phyloP scores from a whole-genome alignment of 345 rosid genomes.

The Anacardium occidentale region DNA sequence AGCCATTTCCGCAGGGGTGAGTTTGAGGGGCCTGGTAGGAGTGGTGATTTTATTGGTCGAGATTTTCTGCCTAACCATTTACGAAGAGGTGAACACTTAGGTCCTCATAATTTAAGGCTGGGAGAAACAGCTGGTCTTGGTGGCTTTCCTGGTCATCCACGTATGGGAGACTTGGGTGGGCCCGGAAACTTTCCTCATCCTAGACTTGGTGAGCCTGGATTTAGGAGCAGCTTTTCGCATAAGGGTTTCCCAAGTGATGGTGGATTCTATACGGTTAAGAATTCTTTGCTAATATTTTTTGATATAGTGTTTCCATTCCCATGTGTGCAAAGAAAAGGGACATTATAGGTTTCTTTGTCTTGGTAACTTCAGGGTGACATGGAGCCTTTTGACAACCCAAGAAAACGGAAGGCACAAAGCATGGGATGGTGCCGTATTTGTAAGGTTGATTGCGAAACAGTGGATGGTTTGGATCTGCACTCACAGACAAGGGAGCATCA shows the following conservation, averaged over 20 bases:
- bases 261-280: conserved; percentile 56
- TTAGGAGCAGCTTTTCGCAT: conserved; percentile 49
- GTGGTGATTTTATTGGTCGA: conserved; percentile 35
- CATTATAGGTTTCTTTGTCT: conserved; percentile 14
- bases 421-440: conserved; percentile 85
- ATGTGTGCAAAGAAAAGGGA: neutral
- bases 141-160: conserved; percentile 37
- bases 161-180: conserved; percentile 43
- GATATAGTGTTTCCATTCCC: neutral
- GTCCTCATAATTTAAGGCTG: conserved; percentile 36
- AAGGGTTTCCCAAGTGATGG: conserved; percentile 45
- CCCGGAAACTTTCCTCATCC: conserved; percentile 38
- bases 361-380: conserved; percentile 41
- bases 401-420: conserved; percentile 51
- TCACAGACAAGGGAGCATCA: conserved; percentile 77
- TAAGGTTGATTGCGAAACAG: conserved; percentile 72
- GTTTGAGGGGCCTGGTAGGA: conserved; percentile 52
- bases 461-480: conserved; percentile 70
- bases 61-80: conserved; percentile 44
- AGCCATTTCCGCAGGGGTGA: conserved; percentile 45
- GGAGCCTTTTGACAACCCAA: conserved; percentile 48
- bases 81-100: conserved; percentile 52
- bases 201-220: conserved; percentile 61
- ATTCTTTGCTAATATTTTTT: conserved; percentile 1
- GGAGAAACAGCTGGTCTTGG: conserved; percentile 39